Evolutionary conservation across 2,329 filamentous ascomycete genomes (phyloP).

Genomic region (Scytalidium sp.): DNA sequence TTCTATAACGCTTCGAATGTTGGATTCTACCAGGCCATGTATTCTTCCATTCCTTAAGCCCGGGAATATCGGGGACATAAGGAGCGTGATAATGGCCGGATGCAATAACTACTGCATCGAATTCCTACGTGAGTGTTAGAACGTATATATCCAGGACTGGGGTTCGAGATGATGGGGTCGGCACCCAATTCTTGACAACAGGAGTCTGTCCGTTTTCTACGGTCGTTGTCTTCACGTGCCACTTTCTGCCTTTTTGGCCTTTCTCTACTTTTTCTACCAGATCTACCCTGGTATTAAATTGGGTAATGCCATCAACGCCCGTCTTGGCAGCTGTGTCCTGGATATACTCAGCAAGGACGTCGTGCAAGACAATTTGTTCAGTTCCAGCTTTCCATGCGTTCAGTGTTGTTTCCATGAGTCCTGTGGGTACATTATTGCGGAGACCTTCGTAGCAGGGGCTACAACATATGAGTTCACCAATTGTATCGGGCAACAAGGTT

Average conservation of each 20-base stretch:
- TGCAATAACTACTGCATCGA: conserved; percentile 66
- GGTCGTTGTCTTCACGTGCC: conserved; percentile 49
- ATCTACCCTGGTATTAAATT: conserved; percentile 4
- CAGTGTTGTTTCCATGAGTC: conserved; percentile 7
- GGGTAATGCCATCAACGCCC: conserved; percentile 5
- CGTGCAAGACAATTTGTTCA: conserved; percentile 8
- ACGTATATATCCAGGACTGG: background rate
- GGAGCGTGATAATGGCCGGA: conserved; percentile 66
- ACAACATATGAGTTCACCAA: background rate
- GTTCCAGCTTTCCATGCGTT: conserved; percentile 10
- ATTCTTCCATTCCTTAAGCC: conserved; percentile 55
- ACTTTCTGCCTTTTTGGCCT: conserved; percentile 39
- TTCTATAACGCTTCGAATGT: conserved; percentile 73
- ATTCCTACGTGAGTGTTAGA: conserved; percentile 25
- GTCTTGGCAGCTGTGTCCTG: conserved; percentile 8
- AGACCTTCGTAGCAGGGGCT: conserved; percentile 7
- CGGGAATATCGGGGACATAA: conserved; percentile 56
- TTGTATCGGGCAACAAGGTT: background rate
- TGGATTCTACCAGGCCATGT: conserved; percentile 49
- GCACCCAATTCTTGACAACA: conserved; percentile 25
- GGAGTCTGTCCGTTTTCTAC: conserved; percentile 27
- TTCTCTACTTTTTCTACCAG: conserved; percentile 24
- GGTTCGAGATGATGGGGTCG: background rate
- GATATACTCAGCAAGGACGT: conserved; percentile 12
- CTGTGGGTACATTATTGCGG: conserved; percentile 9